Conservation (phyloP, 768 basidiomycete species). For the Tricholoma flavovirens region DNA sequence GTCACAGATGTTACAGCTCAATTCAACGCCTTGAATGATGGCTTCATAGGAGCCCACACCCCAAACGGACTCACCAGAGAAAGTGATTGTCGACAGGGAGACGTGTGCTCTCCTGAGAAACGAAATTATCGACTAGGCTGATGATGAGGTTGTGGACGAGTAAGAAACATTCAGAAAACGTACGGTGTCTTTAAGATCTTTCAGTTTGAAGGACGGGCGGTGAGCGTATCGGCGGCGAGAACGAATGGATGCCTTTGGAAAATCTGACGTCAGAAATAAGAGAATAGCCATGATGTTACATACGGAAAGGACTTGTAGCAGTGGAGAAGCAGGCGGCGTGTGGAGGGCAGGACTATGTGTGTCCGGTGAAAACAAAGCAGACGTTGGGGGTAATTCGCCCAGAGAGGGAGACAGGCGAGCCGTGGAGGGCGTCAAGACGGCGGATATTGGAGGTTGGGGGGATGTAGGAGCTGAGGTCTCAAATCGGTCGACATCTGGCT, state of each 20-base stretch:
- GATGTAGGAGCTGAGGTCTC: neutral
- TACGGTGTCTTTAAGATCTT: slow-evolving; percentile 34
- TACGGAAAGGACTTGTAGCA: slow-evolving; percentile 21
- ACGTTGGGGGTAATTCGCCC: neutral
- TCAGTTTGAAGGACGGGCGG: slow-evolving; percentile 34
- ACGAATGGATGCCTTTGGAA: slow-evolving; percentile 40
- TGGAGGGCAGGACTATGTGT: slow-evolving; percentile 10
- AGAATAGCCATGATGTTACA: slow-evolving; percentile 10
- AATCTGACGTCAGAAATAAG: slow-evolving; percentile 10
- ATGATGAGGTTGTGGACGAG: neutral
- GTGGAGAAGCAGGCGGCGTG: slow-evolving; percentile 20
- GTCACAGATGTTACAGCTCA: slow-evolving; percentile 44
- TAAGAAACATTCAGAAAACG: slow-evolving; percentile 10
- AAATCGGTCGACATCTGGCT: neutral
- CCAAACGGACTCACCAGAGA: slow-evolving; percentile 32
- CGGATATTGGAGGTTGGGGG: neutral
- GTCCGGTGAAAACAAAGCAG: slow-evolving; percentile 9
- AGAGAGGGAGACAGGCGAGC: slow-evolving; percentile 6
- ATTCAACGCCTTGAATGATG: slow-evolving; percentile 33
- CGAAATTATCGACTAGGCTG: slow-evolving; percentile 37
- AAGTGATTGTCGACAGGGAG: slow-evolving; percentile 40
- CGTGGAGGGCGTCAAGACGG: slow-evolving; percentile 6
- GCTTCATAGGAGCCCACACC: slow-evolving; percentile 36
- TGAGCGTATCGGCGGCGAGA: slow-evolving; percentile 33
- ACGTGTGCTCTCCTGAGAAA: slow-evolving; percentile 40